Percentiles rank a stretch among this genome's conserved stretches.
These are phyloP conservation scores for Eucalyptus polybractea DNA, from an alignment of 345 rosid genomes.

Conservation along the genomic window DNA sequence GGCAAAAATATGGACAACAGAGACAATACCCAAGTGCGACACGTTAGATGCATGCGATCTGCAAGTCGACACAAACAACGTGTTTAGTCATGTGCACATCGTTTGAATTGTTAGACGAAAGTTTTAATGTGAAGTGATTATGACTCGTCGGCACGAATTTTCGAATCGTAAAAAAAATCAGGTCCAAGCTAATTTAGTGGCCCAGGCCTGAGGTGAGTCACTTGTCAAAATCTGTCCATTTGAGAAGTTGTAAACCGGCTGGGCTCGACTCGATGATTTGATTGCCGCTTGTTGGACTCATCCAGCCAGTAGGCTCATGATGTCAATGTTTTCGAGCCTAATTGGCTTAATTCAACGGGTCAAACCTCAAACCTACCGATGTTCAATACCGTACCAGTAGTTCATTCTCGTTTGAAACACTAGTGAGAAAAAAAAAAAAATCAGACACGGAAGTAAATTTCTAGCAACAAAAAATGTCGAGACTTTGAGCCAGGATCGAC, in stretches of 20 bases:
- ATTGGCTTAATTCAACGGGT: neutral
- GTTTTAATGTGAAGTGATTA: neutral
- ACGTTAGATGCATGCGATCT: neutral
- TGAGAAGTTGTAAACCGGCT: neutral
- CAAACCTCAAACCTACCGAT: neutral
- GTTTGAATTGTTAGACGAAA: neutral
- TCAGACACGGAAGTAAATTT: neutral
- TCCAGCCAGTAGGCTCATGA: neutral
- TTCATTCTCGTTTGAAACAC: neutral
- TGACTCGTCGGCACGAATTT: fast-evolving
- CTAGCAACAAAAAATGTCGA: neutral
- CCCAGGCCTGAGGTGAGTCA: neutral
- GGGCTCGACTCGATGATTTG: neutral
- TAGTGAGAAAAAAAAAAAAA: neutral
- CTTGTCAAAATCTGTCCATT: neutral
- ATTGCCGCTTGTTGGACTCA: neutral
- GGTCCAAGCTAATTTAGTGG: neutral
- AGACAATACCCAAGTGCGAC: neutral
- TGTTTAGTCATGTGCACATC: neutral
- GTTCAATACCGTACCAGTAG: neutral
- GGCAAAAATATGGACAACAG: neutral
- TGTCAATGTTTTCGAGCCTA: neutral
- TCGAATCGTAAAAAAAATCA: fast-evolving
- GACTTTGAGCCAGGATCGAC: neutral
- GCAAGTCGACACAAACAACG: neutral